phyloP scores from a whole-genome alignment of 2,329 filamentous ascomycete species.

The Epicoccum sorghinum region DNA sequence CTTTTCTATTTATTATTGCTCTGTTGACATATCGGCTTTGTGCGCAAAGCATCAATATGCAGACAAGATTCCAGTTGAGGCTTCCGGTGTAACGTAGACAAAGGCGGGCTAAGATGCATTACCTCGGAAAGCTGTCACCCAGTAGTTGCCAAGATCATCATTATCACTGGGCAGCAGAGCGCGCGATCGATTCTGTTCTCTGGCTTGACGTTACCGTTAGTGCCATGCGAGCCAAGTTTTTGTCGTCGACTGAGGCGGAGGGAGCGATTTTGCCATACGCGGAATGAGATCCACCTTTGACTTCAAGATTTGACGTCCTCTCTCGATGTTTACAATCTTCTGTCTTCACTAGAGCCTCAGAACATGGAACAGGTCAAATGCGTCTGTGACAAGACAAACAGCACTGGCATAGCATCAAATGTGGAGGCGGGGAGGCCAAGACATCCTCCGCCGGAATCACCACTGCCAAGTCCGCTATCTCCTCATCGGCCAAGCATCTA shows the following conservation, averaged over 20 bases:
- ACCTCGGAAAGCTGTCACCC: not conserved
- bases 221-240: conserved; percentile 17
- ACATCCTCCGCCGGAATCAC: conserved; percentile 10
- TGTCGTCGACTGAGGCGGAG: conserved; percentile 7
- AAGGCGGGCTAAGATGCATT: conserved; percentile 7
- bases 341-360: not conserved
- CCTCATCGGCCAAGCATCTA: conserved; percentile 21
- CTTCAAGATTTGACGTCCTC: no score
- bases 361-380: no score
- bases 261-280: not conserved
- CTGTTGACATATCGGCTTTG: no score
- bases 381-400: no score
- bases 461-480: conserved; percentile 24
- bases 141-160: conserved; percentile 7
- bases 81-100: not conserved
- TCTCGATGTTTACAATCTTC: no score
- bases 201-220: conserved; percentile 13
- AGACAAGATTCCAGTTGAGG: no score
- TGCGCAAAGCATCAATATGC: no score
- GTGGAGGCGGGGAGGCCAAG: conserved; percentile 11
- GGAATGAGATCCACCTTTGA: not conserved
- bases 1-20: no score
- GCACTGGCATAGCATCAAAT: not conserved
- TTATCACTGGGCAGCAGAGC: conserved; percentile 13
- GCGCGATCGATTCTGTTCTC: not conserved